Percentiles rank a stretch among this genome's conserved stretches.
Conservation (phyloP, 305 asterid genomes). For the Fraxinus xanthoxyloides region DNA sequence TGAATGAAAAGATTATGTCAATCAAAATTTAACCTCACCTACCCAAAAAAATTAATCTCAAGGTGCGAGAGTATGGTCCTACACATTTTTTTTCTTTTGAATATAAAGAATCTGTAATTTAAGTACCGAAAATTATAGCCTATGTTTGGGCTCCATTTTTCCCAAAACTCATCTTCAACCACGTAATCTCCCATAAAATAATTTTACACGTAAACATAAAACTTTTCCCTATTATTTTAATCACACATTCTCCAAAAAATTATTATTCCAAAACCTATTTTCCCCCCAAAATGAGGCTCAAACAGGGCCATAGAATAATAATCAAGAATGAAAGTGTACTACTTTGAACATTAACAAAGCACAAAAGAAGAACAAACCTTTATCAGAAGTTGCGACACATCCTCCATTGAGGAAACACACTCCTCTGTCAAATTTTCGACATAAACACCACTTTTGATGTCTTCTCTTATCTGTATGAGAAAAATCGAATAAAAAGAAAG, state of each 20-base stretch:
- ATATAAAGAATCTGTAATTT: neutral
- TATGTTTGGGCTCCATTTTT: neutral
- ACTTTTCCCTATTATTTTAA: neutral
- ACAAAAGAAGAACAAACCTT: constrained; percentile 52
- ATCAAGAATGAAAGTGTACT: constrained; percentile 1
- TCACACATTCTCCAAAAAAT: too few relatives aligned
- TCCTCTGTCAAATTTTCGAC: constrained; percentile 94
- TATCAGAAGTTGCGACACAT: constrained; percentile 76
- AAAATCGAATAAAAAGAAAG: constrained; percentile 8
- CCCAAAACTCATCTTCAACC: neutral
- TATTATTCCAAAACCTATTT: neutral
- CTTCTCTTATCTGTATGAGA: constrained; percentile 78
- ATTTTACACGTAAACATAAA: neutral
- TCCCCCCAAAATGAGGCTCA: neutral
- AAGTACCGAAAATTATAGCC: neutral
- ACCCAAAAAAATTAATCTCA: neutral
- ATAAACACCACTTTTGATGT: constrained; percentile 85
- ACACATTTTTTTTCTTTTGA: neutral
- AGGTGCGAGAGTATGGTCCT: neutral
- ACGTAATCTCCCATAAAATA: too few relatives aligned
- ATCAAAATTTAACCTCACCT: neutral
- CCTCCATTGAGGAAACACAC: constrained; percentile 81
- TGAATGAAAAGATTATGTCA: neutral
- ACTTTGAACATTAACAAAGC: constrained; percentile 3
- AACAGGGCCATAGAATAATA: neutral